These are phyloP conservation scores for Penicillium diatomitis DNA, from an alignment of 495 filamentous ascomycete species.

Conservation along the genomic window DNA sequence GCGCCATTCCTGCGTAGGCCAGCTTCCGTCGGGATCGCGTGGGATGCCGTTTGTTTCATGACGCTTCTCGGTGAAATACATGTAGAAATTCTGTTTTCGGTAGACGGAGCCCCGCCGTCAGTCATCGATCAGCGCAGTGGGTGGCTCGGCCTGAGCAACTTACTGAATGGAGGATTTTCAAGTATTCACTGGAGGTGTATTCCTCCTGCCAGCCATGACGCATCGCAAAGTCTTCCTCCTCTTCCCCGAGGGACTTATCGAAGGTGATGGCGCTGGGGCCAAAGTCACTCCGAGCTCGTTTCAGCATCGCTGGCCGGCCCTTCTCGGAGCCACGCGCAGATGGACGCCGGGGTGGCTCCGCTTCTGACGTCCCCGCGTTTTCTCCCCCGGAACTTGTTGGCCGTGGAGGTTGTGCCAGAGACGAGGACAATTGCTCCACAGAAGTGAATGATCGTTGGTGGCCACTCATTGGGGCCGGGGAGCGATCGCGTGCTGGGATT, in stretches of 20 bases:
- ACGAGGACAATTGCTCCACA: slow-evolving; percentile 23
- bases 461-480: slow-evolving; percentile 25
- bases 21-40: slow-evolving; percentile 48
- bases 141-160: slow-evolving; percentile 8
- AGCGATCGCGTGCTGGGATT: slow-evolving; percentile 34
- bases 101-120: slow-evolving; percentile 3
- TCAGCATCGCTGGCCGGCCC: slow-evolving; percentile 47
- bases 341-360: slow-evolving; percentile 17
- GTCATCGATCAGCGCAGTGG: not conserved
- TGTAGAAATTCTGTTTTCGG: slow-evolving; percentile 59
- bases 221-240: slow-evolving; percentile 46
- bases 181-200: slow-evolving; percentile 49
- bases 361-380: slow-evolving; percentile 10
- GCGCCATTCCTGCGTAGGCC: slow-evolving; percentile 82
- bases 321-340: slow-evolving; percentile 25
- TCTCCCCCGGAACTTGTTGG: slow-evolving; percentile 31
- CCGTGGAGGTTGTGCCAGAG: slow-evolving; percentile 14
- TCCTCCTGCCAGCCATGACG: slow-evolving; percentile 57
- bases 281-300: slow-evolving; percentile 66
- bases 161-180: slow-evolving; percentile 50
- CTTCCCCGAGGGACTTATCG: slow-evolving; percentile 24
- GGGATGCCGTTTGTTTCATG: slow-evolving; percentile 96
- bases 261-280: slow-evolving; percentile 36
- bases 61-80: slow-evolving; percentile 97
- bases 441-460: slow-evolving; percentile 36